Conservation (phyloP, 805 yeast genomes). For the Kuraishia floccosa region DNA sequence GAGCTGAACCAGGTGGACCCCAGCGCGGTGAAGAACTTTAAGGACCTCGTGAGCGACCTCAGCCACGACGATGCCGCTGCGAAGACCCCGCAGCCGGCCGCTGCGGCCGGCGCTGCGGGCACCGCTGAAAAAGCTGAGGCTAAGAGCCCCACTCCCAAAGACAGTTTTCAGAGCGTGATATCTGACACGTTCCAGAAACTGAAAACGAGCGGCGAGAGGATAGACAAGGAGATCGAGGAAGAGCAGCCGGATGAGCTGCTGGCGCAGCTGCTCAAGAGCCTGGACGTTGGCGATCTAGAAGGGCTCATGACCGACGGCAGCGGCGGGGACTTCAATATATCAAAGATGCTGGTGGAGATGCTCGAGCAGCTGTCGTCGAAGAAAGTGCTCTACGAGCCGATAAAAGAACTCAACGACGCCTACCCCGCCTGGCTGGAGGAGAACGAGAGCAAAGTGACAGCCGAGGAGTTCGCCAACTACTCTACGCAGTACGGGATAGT, state of each 20-base stretch:
- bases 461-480: conserved; percentile 41
- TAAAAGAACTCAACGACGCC: conserved; percentile 66
- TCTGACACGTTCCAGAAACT: conserved; percentile 71
- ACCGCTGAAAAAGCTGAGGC: conserved; percentile 11
- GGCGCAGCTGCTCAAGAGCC: conserved; percentile 54
- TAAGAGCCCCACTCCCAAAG: too few species aligned
- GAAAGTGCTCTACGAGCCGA: conserved; percentile 78
- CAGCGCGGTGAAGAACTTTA: conserved; percentile 36
- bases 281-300: conserved; percentile 36
- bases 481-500: conserved; percentile 53
- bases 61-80: too few species aligned
- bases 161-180: conserved; percentile 60
- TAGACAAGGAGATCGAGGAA: conserved; percentile 43
- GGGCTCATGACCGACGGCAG: conserved; percentile 15
- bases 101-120: conserved; percentile 5
- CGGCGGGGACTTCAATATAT: conserved; percentile 29
- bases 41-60: conserved; percentile 38
- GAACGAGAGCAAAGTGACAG: conserved; percentile 28
- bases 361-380: conserved; percentile 76
- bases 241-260: conserved; percentile 35
- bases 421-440: conserved; percentile 61
- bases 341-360: conserved; percentile 58
- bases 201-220: conserved; percentile 62
- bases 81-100: conserved; percentile 10
- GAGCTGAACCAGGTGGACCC: conserved; percentile 16